Evolutionary conservation across 225 moss, liverwort and hornwort genomes (phyloP), one percentile per base, ranked within the genome.

Genomic region (Marchantia polymorpha): DNA sequence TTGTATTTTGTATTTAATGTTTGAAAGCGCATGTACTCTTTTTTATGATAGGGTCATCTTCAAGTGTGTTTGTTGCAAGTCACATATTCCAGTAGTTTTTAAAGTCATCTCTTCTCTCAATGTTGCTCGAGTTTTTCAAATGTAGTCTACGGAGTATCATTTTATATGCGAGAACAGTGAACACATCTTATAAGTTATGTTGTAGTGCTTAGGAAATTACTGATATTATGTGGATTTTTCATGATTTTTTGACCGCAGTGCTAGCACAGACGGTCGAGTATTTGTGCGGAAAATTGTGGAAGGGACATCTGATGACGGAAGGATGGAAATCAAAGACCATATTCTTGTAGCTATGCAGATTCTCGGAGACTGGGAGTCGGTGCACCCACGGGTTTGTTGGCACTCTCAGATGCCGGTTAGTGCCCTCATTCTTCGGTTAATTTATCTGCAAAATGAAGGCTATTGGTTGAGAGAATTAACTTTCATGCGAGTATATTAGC

Each of bases 361-460:
- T 67, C 75, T 91, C 76, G 96, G 96, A 66, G 91, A 90, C 66
- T 96, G 96, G 96, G 92, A 91, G 54, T 85, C 89, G 54, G 91
- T 91, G 51, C 92, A 96, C 83, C 96, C 96, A 73, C 91, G 94
- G 82, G 86, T 96, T 81, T 94, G 96, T 79, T 96, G 96, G 96
- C 96, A 92, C 81, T 91, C 94, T 73, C 86, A 91, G 78, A 83
- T 86, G 77, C 91, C 93, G 96, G 96, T 96, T 15, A 75, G 27
- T 55, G 14, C 14, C 9, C 23, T 13, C 54, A 23, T 14, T 19
- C 19, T 71, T 46, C 8, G 22, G 50, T 71, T 22, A 7, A 29
- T 27, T 1, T 65, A 11, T 65, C 27, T 65, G 2, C 39, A 39
- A 39, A 39, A 39, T 39, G 39, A 39, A 39, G 39, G 39, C 39